Evolutionary conservation across 1,284 basidiomycete species (phyloP), one percentile per base, ranked within the genome.

Genomic region (Fistulinella staudtii): DNA sequence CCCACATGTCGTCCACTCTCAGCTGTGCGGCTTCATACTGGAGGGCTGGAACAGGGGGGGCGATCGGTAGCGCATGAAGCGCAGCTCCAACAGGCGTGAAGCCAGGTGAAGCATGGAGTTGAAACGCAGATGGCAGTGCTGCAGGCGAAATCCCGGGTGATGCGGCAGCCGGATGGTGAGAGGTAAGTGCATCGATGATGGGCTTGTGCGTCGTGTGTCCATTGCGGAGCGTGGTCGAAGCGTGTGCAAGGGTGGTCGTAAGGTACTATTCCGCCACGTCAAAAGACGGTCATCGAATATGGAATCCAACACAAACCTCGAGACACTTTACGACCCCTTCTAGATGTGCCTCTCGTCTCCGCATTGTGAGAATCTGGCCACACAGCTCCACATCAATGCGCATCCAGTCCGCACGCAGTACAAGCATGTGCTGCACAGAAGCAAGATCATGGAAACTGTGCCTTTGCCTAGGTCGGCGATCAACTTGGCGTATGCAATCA

Each of bases 301-400:
- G 34, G 41, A 51, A 43, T 29, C 6, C 28, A 31, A 29, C 18
- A 50, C 54, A 8, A 27, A 71, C 67, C 57, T 67, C 55, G 23
- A 71, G 63, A 50, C 69, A 68, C 10, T 63, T 56, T 15, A 67
- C 53, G 20, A 75, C 67, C 48, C 73, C 71, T 33, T 65, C 60
- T 24, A 79, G 58, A 58, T 78, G 84, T 47, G 71, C 67, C 57
- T 84, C 79, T 52, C 86, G 73, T 35, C 85, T 68, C 27, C 65
- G 66, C 77, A 87, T 79, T 49, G 83, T 74, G 22, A 89, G 68
- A 37, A 84, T 61, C 57, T 89, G 81, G 3, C 81, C 83, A 55
- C 80, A 80, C n/a, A 89, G 69, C 52, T 84, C 85, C 28, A 88
- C 85, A 54, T 89, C 86, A 36, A 85, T 78, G 40, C 74, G 75